Evolutionary conservation across 106 monocot species (phyloP), one percentile per base, ranked within the genome.

Genomic region (Chionographis japonica): DNA sequence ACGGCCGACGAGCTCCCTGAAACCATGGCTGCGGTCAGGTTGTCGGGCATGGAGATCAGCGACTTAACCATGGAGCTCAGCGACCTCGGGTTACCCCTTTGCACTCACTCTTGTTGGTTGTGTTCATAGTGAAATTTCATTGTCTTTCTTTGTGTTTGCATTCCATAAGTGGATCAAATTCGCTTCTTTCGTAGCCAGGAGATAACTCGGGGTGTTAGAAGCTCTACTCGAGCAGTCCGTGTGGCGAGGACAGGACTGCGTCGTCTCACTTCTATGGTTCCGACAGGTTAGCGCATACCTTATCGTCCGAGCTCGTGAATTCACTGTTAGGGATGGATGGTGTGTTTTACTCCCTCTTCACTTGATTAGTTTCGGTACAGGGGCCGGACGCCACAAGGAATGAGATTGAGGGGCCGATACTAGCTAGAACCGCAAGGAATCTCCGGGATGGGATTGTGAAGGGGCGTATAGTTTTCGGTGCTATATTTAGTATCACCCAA

Each of bases 21-120:
- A 56, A 90, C 93, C 0, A 89, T 93, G 93, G 89, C 86, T 56
- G 78, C 86, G 11, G 54, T 90, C 1, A 73, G 93, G 65, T 68
- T 93, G 56, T 93, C 89, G 12, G 93, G 86, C 27, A 84, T 93
- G 89, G 93, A 93, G 75, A 90, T 93, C 74, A 86, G 93, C 54
- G 93, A 93, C 63, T 76, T 93, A 37, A 89, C 93, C 2, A 81
- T 75, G 77, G 93, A 93, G 54, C 81, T 93, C 65, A 82, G 90
- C 67, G 84, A 93, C 37, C 51, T 93, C 38, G 84, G 93, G 93
- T 89, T 9, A 67, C 80, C 14, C 39, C 52, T 65, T 46, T 8
- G 37, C 27, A 20, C 14, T 42, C 49, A 4, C 55, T 67, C 50
- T 73, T 62, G 27, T 54, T n/a, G n/a, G n/a, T n/a, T n/a, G 16